Base-by-base conservation (phyloP, 306 rosid genomes). In the Urtica urens region DNA sequence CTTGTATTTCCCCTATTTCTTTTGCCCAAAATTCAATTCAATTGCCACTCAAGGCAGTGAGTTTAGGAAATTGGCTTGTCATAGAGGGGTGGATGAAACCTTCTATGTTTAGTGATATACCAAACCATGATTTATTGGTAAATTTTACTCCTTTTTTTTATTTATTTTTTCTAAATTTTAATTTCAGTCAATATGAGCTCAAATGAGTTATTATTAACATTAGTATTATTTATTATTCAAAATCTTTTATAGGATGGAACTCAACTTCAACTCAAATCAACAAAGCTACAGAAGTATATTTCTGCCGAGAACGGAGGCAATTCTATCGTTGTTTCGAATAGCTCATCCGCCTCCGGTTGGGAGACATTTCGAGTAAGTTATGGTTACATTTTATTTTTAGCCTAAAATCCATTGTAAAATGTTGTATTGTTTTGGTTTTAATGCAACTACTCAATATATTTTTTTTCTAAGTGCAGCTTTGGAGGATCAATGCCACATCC, bases 1-100 rank as follows among this genome's bases (percentile, higher is more conserved):
- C 30, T 25, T 37, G 73, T 42, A 29, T 19, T 51, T 50, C 42
- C 17, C 44, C 46, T 52, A 58, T 58, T 53, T 51, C 59, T 34
- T 23, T 23, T 51, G 67, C 70, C 13, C 72, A 70, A 28, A 38
- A 67, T 58, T 39, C 68, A 14, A 57, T 53, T 46, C 24, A 43
- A 50, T 42, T 72, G 73, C 83, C 76, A 23, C 50, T 78, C 46
- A 82, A 73, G 57, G 72, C 83, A 23, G 93, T 78, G 27, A 78
- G 78, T 53, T 76, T 82, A 3, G 93, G 93, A 46, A 63, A 65
- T 24, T 82, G 86, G 86, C 77, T 82, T 2, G 38, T 82, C 20
- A 73, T 47, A 18, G 93, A 82, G 64, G 93, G 87, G 0, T 78
- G 83, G 81, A 82, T 82, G 87, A 67, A 75, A 37, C 86, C 75